These are phyloP conservation scores for Uromyces viciae-fabae DNA, from an alignment of 1,284 basidiomycete species.

Conservation along the genomic window DNA sequence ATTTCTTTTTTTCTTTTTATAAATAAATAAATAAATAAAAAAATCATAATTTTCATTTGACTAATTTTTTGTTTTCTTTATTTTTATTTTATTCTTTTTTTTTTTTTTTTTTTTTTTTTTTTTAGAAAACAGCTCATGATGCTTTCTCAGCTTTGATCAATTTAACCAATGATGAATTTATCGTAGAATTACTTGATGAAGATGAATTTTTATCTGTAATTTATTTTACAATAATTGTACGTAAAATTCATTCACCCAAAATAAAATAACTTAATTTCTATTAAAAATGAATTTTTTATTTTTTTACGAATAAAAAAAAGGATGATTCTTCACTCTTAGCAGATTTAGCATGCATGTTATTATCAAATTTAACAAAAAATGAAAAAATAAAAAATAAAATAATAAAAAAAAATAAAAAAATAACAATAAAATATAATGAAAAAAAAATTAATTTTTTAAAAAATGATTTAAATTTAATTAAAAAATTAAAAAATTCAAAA, in stretches of 20 bases:
- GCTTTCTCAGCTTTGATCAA: slow-evolving; percentile 92
- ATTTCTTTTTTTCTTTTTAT: too few relatives aligned
- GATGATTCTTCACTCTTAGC: slow-evolving; percentile 83
- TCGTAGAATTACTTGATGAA: slow-evolving; percentile 70
- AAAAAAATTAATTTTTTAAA: too few relatives aligned
- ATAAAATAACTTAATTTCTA: too few relatives aligned
- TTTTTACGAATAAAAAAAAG: slow-evolving; percentile 59
- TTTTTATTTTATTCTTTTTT: slow-evolving; percentile 13
- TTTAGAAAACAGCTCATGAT: slow-evolving; percentile 85
- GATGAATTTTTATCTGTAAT: slow-evolving; percentile 74
- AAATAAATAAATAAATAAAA: slow-evolving; percentile 71
- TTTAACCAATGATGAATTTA: slow-evolving; percentile 75
- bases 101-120: neutral
- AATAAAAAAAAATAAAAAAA: too few relatives aligned
- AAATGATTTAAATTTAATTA: too few relatives aligned
- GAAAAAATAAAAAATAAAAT: too few relatives aligned
- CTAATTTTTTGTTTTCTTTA: too few relatives aligned
- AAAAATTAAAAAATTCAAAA: too few relatives aligned
- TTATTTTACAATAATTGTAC: slow-evolving; percentile 82
- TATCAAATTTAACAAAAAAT: slow-evolving; percentile 88
- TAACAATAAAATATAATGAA: too few relatives aligned
- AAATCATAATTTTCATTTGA: slow-evolving; percentile 57
- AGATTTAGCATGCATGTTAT: slow-evolving; percentile 90
- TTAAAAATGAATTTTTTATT: slow-evolving; percentile 31
- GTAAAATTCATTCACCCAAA: too few relatives aligned